Evolutionary conservation across 1,284 basidiomycete genomes (phyloP).

Genomic region (Inonotus hispidus): DNA sequence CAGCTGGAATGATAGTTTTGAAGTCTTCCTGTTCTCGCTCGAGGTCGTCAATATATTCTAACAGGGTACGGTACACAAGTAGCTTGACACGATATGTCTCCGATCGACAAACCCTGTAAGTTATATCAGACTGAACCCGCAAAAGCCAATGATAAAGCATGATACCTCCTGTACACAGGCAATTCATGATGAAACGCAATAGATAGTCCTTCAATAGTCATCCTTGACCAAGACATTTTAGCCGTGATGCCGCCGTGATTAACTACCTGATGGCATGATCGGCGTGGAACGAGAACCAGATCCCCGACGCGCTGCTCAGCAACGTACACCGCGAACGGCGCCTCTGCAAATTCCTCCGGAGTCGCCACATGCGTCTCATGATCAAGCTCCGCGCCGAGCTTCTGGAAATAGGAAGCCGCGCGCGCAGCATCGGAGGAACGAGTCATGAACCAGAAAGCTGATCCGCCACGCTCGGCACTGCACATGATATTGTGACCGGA

Average conservation of each 20-base stretch:
- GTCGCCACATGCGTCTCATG: constrained; percentile 61
- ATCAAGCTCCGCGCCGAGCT: constrained; percentile 57
- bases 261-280: constrained; percentile 73
- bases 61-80: constrained; percentile 51
- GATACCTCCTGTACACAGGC: constrained; percentile 67
- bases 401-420: constrained; percentile 55
- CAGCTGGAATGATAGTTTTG: not conserved
- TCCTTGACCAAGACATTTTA: constrained; percentile 77
- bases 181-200: constrained; percentile 63
- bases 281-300: constrained; percentile 70
- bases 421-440: constrained; percentile 43
- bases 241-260: constrained; percentile 71
- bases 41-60: constrained; percentile 18
- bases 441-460: constrained; percentile 82
- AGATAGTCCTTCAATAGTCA: constrained; percentile 56
- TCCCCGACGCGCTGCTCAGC: constrained; percentile 68
- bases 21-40: not conserved
- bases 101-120: constrained; percentile 54
- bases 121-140: constrained; percentile 17
- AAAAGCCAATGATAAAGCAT: not conserved
- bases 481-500: constrained; percentile 80
- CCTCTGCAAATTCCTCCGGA: constrained; percentile 54
- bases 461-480: constrained; percentile 60
- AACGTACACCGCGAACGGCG: constrained; percentile 63
- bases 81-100: constrained; percentile 70